Evolutionary conservation across 2,329 filamentous ascomycete species (phyloP), one percentile per base, ranked within the genome.

Genomic region (Monosporascus sp.): DNA sequence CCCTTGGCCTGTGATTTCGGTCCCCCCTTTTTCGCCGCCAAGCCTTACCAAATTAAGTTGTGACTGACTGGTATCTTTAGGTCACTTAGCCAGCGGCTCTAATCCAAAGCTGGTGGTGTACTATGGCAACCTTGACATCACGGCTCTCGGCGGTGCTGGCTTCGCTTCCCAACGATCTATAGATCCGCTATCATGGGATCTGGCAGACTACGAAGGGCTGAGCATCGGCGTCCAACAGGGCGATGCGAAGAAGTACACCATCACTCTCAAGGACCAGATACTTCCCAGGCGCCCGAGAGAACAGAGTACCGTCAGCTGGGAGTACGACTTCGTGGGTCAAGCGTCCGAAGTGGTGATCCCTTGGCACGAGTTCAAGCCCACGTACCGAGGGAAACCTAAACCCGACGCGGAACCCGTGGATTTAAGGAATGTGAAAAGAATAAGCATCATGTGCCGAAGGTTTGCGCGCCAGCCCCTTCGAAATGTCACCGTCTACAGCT

Each of bases 391-490:
- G 0, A 81, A 78, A 62, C 77, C 84, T 56, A 78, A 81, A 65
- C 70, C 78, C 19, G 84, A 87, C 69, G 81, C 81, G 0, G 68
- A 75, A 53, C 75, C 79, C 5, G 67, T 94, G 60, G 74, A 91
- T 60, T 63, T 80, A 57, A 74, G 74, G 48, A 73, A 74, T 44
- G 74, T 94, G 40, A 87, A 81, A 70, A 77, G 87, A 47, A 74
- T 93, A 31, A 86, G 84, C 49, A 76, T 94, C 55, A 92, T 94
- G 89, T 88, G 88, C 77, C 75, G 90, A 67, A 94, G 89, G 89
- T 90, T 69, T 54, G 74, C 65, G 4, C 11, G 8, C n/a, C 6
- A 45, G 22, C 37, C 52, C 26, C 31, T 46, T 48, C 26, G 14
- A 11, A 22, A 14, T 49, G 1, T 44, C 2, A n/a, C 16, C 24